These are phyloP conservation scores for Lecanicillium sp. DNA, from an alignment of 2,329 filamentous ascomycete genomes.

Conservation along the genomic window DNA sequence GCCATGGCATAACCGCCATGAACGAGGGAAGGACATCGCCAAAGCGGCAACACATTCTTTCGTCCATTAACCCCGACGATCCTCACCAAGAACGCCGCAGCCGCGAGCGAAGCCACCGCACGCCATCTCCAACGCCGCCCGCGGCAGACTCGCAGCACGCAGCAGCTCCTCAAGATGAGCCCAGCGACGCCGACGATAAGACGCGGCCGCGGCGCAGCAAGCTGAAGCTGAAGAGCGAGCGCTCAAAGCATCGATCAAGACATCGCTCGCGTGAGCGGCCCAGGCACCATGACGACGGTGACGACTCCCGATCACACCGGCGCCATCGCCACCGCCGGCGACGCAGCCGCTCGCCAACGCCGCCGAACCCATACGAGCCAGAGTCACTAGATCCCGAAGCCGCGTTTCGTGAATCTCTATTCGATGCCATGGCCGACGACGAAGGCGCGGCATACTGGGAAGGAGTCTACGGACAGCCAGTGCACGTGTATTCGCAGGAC, in stretches of 20 bases:
- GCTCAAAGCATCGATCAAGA: slow-evolving; percentile 13
- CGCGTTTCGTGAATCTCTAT: slow-evolving; percentile 87
- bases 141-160: not conserved
- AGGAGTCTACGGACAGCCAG: slow-evolving; percentile 89
- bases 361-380: slow-evolving; percentile 37
- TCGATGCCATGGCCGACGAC: slow-evolving; percentile 94
- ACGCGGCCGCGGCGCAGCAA: slow-evolving; percentile 22
- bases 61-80: slow-evolving; percentile 35
- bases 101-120: slow-evolving; percentile 4
- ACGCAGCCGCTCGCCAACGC: slow-evolving; percentile 33
- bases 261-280: slow-evolving; percentile 15
- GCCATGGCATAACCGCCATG: slow-evolving; percentile 22
- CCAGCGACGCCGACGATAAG: slow-evolving; percentile 10
- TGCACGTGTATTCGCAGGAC: slow-evolving; percentile 65
- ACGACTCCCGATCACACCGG: slow-evolving; percentile 17
- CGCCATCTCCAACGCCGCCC: slow-evolving; percentile 3
- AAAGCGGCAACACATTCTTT: slow-evolving; percentile 38
- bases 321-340: slow-evolving; percentile 17
- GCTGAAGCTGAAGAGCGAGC: slow-evolving; percentile 25
- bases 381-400: slow-evolving; percentile 54
- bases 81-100: not conserved
- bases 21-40: slow-evolving; percentile 24
- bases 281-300: slow-evolving; percentile 17
- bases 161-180: slow-evolving; percentile 1
- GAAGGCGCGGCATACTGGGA: slow-evolving; percentile 96